These are phyloP conservation scores for Saksenaea oblongispora DNA, from an alignment of 371 early-diverging fungal genomes.

Conservation along the genomic window DNA sequence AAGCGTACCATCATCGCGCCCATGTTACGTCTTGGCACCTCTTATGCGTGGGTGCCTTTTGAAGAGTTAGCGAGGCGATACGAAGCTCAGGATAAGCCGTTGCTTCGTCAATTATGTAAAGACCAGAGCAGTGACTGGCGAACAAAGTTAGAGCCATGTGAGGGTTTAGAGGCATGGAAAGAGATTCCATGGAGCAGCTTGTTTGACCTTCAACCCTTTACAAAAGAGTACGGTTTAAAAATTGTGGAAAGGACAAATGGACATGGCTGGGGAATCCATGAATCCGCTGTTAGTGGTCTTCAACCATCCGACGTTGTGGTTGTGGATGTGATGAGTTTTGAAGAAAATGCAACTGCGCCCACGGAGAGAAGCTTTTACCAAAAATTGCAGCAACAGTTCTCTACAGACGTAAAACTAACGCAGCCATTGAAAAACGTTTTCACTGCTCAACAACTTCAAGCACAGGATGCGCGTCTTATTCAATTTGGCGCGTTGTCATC, in stretches of 20 bases:
- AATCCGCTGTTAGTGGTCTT: slow-evolving; percentile 21
- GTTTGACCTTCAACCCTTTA: slow-evolving; percentile 18
- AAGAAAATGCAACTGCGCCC: slow-evolving; percentile 32
- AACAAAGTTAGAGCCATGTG: slow-evolving; percentile 23
- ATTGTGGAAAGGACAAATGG: slow-evolving; percentile 41
- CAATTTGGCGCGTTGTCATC: slow-evolving; percentile 48
- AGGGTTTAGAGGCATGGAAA: slow-evolving; percentile 23
- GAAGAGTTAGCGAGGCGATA: slow-evolving; percentile 34
- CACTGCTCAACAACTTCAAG: slow-evolving; percentile 14
- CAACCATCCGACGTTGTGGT: slow-evolving; percentile 22
- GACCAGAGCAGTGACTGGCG: slow-evolving; percentile 17
- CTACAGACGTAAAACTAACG: slow-evolving; percentile 7
- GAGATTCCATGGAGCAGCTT: slow-evolving; percentile 29
- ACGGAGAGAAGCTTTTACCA: slow-evolving; percentile 28
- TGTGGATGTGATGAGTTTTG: slow-evolving; percentile 42
- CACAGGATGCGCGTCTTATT: slow-evolving; percentile 24
- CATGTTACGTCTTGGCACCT: slow-evolving; percentile 37
- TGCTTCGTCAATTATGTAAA: slow-evolving; percentile 21
- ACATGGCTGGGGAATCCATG: slow-evolving; percentile 41
- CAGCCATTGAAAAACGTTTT: slow-evolving; percentile 34
- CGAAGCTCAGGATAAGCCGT: slow-evolving; percentile 35
- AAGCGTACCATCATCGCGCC: slow-evolving; percentile 51
- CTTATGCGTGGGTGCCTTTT: slow-evolving; percentile 44
- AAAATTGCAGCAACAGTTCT: slow-evolving; percentile 17
- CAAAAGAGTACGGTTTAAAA: slow-evolving; percentile 31